A percentile compares a stretch with the other conserved stretches of the same genome.
These are phyloP conservation scores for Castanea mollissima DNA, from an alignment of 306 rosid genomes.

Conservation along the genomic window DNA sequence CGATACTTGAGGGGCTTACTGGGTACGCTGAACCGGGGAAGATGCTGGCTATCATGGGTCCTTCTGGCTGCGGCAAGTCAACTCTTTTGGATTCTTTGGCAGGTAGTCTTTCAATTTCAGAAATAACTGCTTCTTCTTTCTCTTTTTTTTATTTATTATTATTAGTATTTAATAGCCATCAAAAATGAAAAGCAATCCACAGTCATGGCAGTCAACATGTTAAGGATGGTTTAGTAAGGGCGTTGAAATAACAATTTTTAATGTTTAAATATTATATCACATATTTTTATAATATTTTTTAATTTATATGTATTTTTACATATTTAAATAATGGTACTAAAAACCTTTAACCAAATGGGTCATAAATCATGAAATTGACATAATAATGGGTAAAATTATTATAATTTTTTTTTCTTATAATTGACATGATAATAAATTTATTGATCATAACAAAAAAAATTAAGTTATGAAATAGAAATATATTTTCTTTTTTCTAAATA, in stretches of 20 bases:
- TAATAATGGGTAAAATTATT: too few species aligned
- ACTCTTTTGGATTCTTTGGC: slow-evolving; percentile 74
- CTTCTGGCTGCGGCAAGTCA: slow-evolving; percentile 76
- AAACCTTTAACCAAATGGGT: accelerated
- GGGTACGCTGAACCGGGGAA: slow-evolving; percentile 64
- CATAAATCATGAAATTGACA: too few species aligned
- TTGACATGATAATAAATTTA: too few species aligned
- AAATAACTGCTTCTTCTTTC: neutral
- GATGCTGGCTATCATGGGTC: slow-evolving; percentile 77
- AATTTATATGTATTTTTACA: accelerated
- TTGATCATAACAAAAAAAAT: too few species aligned
- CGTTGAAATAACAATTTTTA: neutral
- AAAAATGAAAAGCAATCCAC: too few species aligned
- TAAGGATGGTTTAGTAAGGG: accelerated
- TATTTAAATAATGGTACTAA: too few species aligned
- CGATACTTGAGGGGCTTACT: slow-evolving; percentile 35
- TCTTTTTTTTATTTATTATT: too few species aligned
- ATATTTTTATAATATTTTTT: accelerated
- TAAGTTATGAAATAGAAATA: too few species aligned
- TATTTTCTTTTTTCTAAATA: too few species aligned
- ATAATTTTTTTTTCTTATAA: too few species aligned
- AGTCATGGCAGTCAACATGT: too few species aligned
- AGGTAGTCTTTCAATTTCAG: slow-evolving; percentile 22
- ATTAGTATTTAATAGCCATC: too few species aligned
- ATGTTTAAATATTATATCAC: accelerated